Evolutionary conservation across 2,329 filamentous ascomycete genomes (phyloP), one percentile per base, ranked within the genome.

Genomic region (Coccinonectria pachysandricola): DNA sequence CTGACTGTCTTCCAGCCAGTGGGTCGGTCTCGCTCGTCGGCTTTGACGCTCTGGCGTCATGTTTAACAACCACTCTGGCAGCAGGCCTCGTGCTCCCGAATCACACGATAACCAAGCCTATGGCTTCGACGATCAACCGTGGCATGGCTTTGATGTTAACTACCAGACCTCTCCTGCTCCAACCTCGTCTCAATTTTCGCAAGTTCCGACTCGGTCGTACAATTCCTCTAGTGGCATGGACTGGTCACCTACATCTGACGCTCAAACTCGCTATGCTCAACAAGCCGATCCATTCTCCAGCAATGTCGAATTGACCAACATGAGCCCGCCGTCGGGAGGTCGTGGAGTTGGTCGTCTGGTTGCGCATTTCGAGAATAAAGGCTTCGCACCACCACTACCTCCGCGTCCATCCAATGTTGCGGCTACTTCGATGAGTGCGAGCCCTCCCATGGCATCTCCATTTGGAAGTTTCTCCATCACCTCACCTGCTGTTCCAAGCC

Each of bases 291-390:
- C 34, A 13, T 24, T 37, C 17, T 19, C 32, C 21, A 34, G 42
- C 26, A 39, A 43, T 34, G 39, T 53, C 16, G 47, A 54, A 28
- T 35, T 53, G 12, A 39, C 45, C 18, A 35, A 39, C 12, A 39
- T 52, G 29, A 36, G 24, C 21, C n/a, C 21, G 33, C 16, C 48
- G 49, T 15, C 34, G 24, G 19, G 36, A 44, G 24, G 49, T 54
- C 20, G 35, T 19, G 39, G 52, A 19, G 56, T 59, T 25, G 49
- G 54, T 23, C 53, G 54, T 23, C 35, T 60, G 23, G 52, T 59
- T 30, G 53, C 56, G 24, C 56, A 58, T 25, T 60, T 60, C 38
- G 57, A 60, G 27, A 57, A 51, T 30, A 57, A 55, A 29, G 49
- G 40, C 23, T 53, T 48, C 39, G 46, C 46, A 19, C 54, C 49